These are phyloP conservation scores for Aspergillus pseudoterreus DNA, from an alignment of 2,329 filamentous ascomycete genomes.

Conservation along the genomic window DNA sequence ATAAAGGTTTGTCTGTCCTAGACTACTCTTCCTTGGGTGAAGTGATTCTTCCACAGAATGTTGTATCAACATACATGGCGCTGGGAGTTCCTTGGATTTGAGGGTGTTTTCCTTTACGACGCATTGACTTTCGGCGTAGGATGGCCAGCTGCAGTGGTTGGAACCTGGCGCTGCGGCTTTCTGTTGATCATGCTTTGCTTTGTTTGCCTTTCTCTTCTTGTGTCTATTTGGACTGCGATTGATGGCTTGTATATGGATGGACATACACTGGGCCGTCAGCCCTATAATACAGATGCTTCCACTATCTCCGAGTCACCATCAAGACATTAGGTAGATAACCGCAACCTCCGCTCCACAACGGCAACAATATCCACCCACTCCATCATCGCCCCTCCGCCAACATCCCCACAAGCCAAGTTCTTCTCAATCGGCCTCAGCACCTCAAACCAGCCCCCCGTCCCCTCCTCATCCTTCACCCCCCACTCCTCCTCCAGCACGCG, in stretches of 20 bases:
- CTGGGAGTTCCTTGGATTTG: neutral
- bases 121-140: slow-evolving; percentile 2
- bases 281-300: neutral
- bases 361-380: slow-evolving; percentile 73
- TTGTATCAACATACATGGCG: neutral
- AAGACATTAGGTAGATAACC: neutral
- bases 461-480: slow-evolving; percentile 47
- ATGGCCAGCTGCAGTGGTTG: neutral
- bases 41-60: neutral
- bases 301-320: neutral
- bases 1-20: neutral
- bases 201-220: neutral
- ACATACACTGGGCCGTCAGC: neutral
- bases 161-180: neutral
- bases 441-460: slow-evolving; percentile 58
- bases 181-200: neutral
- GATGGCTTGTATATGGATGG: slow-evolving; percentile 2
- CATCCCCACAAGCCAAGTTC: slow-evolving; percentile 77
- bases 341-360: slow-evolving; percentile 52
- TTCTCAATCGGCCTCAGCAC: slow-evolving; percentile 72
- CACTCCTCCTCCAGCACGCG: slow-evolving; percentile 69
- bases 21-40: neutral
- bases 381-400: slow-evolving; percentile 77
- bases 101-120: neutral
- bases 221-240: neutral